Base-by-base conservation (phyloP, 257 asterid genomes). In the Solanum etuberosum region DNA sequence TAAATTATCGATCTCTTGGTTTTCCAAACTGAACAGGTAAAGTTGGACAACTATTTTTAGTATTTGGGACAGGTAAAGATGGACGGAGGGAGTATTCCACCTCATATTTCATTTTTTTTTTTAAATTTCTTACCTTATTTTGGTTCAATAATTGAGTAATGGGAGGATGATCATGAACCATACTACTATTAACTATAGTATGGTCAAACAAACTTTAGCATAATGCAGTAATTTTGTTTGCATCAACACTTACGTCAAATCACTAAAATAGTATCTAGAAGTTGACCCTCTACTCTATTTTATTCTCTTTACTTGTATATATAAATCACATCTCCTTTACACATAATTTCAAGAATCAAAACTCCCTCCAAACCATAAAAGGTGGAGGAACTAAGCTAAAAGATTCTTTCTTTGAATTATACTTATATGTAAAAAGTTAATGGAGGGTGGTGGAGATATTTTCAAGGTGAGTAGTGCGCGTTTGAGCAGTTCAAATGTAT, bases 401-500 rank as follows among this genome's bases (percentile, higher is more conserved):
- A 78, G 84, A 48, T 10, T 46, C 13, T 37, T 13, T 37, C 34
- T 80, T 80, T 27, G 20, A 29, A 16, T 31, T 80, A 48, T 48
- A 81, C 43, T 48, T n/a, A 25, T 42, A 70, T 31, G 77, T 32
- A 34, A 83, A 15, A 7, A 20, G 34, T 35, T 7, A 87, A 93
- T 94, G 95, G 98, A 93, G 77, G 93, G 92, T 59, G 93, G 94
- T 46, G 95, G 91, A 81, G 85, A 81, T 11, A 63, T 88, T 18
- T 92, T 92, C 15, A 85, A 93, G 76, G 92, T 89, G 9, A 92
- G 93, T 57, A 92, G 96, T 89, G 94, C 92, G 8, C 93, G 97
- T 8, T 40, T 93, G 70, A 92, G 93, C 46, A 94, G 98, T 38
- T 96, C 99, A 1, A 92, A 85, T 78, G 87, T 93, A 89, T 96